These are phyloP conservation scores for Leccinum huronense DNA, from an alignment of 1,284 basidiomycete genomes.

Conservation along the genomic window DNA sequence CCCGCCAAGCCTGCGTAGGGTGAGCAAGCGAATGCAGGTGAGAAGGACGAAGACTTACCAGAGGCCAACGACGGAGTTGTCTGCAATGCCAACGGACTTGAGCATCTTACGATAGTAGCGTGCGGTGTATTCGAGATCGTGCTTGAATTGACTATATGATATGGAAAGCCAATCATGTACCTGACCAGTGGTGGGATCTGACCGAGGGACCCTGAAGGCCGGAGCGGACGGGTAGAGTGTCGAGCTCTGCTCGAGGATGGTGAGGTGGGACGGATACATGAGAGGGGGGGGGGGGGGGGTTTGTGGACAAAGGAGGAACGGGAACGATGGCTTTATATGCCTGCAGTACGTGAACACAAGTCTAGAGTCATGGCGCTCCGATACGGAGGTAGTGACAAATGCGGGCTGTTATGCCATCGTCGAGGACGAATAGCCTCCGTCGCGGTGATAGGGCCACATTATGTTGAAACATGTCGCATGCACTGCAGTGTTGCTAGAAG, in stretches of 20 bases:
- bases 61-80: conserved; percentile 60
- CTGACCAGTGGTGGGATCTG: conserved; percentile 37
- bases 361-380: conserved; percentile 24
- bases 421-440: conserved; percentile 34
- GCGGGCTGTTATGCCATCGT: conserved; percentile 26
- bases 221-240: conserved; percentile 42
- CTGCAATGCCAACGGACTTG: conserved; percentile 42
- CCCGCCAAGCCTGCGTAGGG: conserved; percentile 55
- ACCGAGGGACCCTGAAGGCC: conserved; percentile 50
- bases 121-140: conserved; percentile 54
- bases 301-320: conserved; percentile 6
- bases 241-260: conserved; percentile 49
- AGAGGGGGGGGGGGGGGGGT: conserved; percentile 11
- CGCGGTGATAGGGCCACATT: conserved; percentile 32
- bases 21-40: conserved; percentile 9
- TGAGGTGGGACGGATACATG: conserved; percentile 48
- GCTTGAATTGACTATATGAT: conserved; percentile 52
- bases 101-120: conserved; percentile 54
- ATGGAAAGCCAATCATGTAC: conserved; percentile 49
- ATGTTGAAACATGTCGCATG: conserved; percentile 38
- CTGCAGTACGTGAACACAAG: conserved; percentile 26
- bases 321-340: conserved; percentile 30
- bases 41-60: conserved; percentile 46
- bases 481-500: conserved; percentile 31
- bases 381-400: conserved; percentile 35